A percentile compares a stretch with the other conserved stretches of the same genome.
These are phyloP conservation scores for Salix suchowensis DNA, from an alignment of 345 rosid genomes.

Conservation along the genomic window DNA sequence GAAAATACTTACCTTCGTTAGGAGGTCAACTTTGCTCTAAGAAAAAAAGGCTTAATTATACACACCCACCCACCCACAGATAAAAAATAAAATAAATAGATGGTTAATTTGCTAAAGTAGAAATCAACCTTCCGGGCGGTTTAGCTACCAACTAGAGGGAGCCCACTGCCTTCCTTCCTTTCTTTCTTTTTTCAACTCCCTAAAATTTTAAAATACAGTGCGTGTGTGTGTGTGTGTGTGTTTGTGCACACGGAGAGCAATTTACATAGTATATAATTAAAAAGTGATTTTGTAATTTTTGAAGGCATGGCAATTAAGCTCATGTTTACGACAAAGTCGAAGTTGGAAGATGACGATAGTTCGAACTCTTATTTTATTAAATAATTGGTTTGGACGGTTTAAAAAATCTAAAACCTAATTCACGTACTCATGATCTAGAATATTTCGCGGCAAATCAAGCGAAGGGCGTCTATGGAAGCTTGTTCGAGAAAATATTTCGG, in stretches of 20 bases:
- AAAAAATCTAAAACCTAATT: neutral
- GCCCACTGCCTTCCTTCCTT: neutral
- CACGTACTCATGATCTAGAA: constrained; percentile 79
- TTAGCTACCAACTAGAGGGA: constrained; percentile 13
- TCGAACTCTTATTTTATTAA: neutral
- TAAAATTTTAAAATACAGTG: neutral
- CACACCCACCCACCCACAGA: neutral
- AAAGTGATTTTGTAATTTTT: neutral
- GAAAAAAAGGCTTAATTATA: neutral
- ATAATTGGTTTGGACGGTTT: constrained; percentile 17
- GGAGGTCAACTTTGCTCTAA: constrained; percentile 20
- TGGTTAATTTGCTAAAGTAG: neutral
- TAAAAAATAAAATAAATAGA: neutral
- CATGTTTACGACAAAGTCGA: constrained; percentile 15
- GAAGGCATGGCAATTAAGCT: constrained; percentile 10
- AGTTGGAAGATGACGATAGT: constrained; percentile 15
- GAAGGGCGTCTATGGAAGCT: constrained; percentile 53
- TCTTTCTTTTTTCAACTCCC: constrained; percentile 15
- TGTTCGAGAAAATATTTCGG: constrained; percentile 59
- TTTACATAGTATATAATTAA: neutral
- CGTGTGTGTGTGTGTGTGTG: too few relatives aligned
- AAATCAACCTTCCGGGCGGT: constrained; percentile 7
- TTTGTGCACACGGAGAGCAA: neutral
- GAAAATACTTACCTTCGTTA: constrained; percentile 5
- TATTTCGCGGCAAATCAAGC: constrained; percentile 49